phyloP scores from a whole-genome alignment of 1,284 basidiomycete genomes.

The Ceratobasidium sp. region DNA sequence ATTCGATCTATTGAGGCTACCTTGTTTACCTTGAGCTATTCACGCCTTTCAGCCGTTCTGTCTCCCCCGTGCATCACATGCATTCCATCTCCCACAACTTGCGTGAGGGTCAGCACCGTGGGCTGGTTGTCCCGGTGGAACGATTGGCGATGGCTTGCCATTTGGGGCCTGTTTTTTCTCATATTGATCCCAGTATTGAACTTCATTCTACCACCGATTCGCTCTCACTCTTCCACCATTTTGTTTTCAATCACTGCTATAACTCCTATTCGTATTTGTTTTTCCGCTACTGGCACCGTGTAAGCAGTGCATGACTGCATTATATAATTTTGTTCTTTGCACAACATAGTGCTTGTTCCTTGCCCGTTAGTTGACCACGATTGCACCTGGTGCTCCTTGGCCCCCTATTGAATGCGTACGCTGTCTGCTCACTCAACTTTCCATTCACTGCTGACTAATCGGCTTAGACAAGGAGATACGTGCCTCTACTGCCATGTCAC shows the following conservation, averaged over 20 bases:
- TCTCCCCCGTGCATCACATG: background rate
- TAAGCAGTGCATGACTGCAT: too few relatives aligned
- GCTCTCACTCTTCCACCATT: slow-evolving; percentile 2
- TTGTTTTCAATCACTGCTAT: background rate
- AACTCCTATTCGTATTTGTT: background rate
- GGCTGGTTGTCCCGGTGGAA: slow-evolving; percentile 3
- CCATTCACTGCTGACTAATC: too few relatives aligned
- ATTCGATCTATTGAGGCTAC: background rate
- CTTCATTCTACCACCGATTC: background rate
- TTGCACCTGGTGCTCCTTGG: too few relatives aligned
- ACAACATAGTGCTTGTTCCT: too few relatives aligned
- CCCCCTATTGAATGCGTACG: too few relatives aligned
- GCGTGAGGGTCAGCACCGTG: background rate
- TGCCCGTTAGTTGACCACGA: too few relatives aligned
- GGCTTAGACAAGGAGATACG: too few relatives aligned
- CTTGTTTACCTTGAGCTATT: slow-evolving; percentile 27
- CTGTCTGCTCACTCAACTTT: too few relatives aligned
- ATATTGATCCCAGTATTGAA: background rate
- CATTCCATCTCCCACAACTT: background rate
- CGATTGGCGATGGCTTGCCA: slow-evolving; percentile 8
- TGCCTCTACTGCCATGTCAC: too few relatives aligned
- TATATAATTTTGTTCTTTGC: too few relatives aligned
- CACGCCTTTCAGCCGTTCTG: background rate
- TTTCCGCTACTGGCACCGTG: background rate
- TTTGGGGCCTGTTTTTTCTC: slow-evolving; percentile 7